Conservation (phyloP, 768 basidiomycete genomes). For the Jaapia argillacea region DNA sequence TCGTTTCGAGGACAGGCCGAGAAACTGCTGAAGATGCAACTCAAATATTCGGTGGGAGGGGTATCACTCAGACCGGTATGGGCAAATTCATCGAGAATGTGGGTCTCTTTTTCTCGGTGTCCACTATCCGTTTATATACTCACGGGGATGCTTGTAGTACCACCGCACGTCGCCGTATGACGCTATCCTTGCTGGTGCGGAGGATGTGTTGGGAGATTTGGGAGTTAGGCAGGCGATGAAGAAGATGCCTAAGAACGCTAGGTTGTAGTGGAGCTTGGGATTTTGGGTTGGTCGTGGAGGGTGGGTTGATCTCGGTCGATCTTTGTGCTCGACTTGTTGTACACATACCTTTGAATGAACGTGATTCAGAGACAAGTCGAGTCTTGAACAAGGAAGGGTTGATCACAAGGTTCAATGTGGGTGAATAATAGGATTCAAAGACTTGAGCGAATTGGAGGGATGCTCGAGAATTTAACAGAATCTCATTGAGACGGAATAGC, state of each 20-base stretch:
- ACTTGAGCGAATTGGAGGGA: too few species aligned
- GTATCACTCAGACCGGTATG: conserved; percentile 81
- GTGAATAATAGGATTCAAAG: too few species aligned
- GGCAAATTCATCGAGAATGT: conserved; percentile 79
- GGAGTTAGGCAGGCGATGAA: conserved; percentile 67
- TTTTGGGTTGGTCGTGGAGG: too few species aligned
- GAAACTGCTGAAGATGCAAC: conserved; percentile 70
- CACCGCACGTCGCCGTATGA: conserved; percentile 81
- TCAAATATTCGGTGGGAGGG: conserved; percentile 85
- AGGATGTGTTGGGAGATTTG: conserved; percentile 65
- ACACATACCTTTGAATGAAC: too few species aligned
- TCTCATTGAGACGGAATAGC: too few species aligned
- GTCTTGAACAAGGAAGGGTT: too few species aligned
- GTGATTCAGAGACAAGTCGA: too few species aligned
- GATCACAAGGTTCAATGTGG: too few species aligned
- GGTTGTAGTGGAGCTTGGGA: conserved; percentile 19
- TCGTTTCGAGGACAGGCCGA: conserved; percentile 53
- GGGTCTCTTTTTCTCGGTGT: conserved; percentile 15
- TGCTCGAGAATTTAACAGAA: too few species aligned
- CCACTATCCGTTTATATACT: background rate
- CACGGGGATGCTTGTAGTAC: conserved; percentile 33
- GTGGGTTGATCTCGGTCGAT: too few species aligned
- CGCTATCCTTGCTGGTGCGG: conserved; percentile 73
- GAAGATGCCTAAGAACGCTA: conserved; percentile 48
- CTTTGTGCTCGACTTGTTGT: too few species aligned